Evolutionary conservation across 140 eudicot species (phyloP).

Genomic region (Senecio squalidus): DNA sequence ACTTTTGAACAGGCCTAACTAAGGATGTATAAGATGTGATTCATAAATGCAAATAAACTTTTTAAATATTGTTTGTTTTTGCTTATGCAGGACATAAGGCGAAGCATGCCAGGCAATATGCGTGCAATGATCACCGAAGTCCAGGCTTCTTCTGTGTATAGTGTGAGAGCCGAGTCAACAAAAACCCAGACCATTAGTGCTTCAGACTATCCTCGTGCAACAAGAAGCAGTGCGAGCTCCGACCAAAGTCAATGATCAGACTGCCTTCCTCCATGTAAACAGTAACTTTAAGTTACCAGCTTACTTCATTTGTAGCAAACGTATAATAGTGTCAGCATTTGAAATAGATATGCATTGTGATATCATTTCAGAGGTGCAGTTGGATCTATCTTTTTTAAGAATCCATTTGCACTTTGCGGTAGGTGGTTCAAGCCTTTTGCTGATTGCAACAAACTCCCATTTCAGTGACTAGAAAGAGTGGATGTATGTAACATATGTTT

Average conservation of each 20-base stretch:
- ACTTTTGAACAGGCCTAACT: no score
- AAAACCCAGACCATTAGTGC: slow-evolving; percentile 31
- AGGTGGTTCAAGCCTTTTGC: slow-evolving; percentile 16
- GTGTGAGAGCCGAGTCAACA: slow-evolving; percentile 48
- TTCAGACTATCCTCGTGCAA: slow-evolving; percentile 52
- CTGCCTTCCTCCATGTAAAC: not conserved
- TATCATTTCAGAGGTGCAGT: slow-evolving; percentile 16
- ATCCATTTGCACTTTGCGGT: slow-evolving; percentile 31
- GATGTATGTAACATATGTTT: slow-evolving; percentile 24
- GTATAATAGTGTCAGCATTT: no score
- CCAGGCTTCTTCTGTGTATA: slow-evolving; percentile 57
- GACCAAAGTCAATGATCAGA: slow-evolving; percentile 29
- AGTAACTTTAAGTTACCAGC: slow-evolving; percentile 8
- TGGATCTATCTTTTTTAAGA: slow-evolving; percentile 31
- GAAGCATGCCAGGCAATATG: slow-evolving; percentile 61
- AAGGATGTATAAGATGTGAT: not conserved
- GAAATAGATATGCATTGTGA: not conserved
- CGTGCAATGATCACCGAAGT: slow-evolving; percentile 46
- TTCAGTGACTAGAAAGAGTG: slow-evolving; percentile 13
- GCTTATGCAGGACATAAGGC: slow-evolving; percentile 66
- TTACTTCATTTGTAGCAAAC: slow-evolving; percentile 12
- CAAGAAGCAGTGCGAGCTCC: slow-evolving; percentile 62
- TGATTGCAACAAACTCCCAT: not conserved
- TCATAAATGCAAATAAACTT: not conserved
- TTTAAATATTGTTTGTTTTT: not conserved